Percentiles rank a stretch among this genome's conserved stretches.
phyloP scores from a whole-genome alignment of 176 grass and related monocot genomes.

The Phoenix roebelenii region DNA sequence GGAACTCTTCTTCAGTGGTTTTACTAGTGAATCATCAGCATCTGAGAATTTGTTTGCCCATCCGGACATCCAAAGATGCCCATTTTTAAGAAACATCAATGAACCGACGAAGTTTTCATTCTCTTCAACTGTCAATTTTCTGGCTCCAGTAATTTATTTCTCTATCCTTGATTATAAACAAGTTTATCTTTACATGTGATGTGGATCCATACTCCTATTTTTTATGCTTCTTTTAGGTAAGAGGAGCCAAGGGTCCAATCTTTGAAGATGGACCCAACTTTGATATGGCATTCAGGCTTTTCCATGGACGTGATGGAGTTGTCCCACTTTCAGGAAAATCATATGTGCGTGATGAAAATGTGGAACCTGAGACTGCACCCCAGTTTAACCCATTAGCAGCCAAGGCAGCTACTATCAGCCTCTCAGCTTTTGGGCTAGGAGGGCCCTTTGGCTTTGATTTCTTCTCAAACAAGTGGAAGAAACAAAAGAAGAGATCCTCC shows the following conservation, averaged over 20 bases:
- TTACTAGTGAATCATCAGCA: slow-evolving; percentile 33
- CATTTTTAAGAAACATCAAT: slow-evolving; percentile 67
- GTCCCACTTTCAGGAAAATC: slow-evolving; percentile 62
- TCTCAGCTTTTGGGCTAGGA: slow-evolving; percentile 38
- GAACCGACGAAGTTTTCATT: slow-evolving; percentile 49
- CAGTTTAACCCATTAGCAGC: slow-evolving; percentile 64
- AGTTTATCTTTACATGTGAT: not conserved
- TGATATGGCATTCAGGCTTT: slow-evolving; percentile 64
- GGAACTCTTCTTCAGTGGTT: slow-evolving; percentile 51
- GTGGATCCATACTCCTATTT: not conserved
- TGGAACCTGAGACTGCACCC: slow-evolving; percentile 28
- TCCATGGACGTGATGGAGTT: slow-evolving; percentile 65
- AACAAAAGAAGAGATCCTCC: slow-evolving; percentile 38
- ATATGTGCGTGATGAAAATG: slow-evolving; percentile 41
- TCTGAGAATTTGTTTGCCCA: slow-evolving; percentile 39
- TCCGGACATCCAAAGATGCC: slow-evolving; percentile 51
- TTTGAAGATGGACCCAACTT: slow-evolving; percentile 76
- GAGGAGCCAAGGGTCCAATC: slow-evolving; percentile 46
- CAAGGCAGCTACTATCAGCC: slow-evolving; percentile 57
- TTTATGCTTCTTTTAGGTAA: slow-evolving; percentile 25
- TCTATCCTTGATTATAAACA: not conserved
- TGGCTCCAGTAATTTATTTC: slow-evolving; percentile 32
- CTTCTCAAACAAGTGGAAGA: slow-evolving; percentile 59
- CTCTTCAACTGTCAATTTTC: slow-evolving; percentile 37
- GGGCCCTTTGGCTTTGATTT: slow-evolving; percentile 64